Percentiles rank a stretch among this genome's conserved stretches.
Conservation (phyloP, 2,329 filamentous ascomycete genomes). For the Aspergillus sp. region DNA sequence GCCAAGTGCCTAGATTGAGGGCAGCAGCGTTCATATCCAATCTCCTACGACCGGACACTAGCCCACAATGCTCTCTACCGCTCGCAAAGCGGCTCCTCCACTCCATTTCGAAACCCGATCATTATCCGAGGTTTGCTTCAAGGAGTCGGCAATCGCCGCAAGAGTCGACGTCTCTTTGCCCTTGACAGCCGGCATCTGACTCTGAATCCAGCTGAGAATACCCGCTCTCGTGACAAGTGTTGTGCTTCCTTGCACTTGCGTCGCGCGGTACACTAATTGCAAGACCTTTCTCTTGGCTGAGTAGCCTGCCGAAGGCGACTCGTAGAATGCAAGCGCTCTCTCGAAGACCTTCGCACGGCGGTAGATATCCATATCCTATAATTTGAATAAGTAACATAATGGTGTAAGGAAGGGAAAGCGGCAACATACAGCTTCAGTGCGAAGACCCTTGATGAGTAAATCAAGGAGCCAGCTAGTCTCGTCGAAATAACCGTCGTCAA, state of each 20-base stretch:
- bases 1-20: neutral
- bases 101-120: constrained; percentile 70
- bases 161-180: constrained; percentile 43
- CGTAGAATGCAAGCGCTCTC: constrained; percentile 69
- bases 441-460: constrained; percentile 67
- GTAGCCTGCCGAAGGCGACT: constrained; percentile 64
- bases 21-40: constrained; percentile 5
- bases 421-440: constrained; percentile 54
- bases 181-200: constrained; percentile 57
- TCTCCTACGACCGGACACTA: neutral
- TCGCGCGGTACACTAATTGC: constrained; percentile 65
- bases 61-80: constrained; percentile 28
- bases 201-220: constrained; percentile 72
- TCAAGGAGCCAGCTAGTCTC: constrained; percentile 75
- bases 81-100: constrained; percentile 47
- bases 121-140: constrained; percentile 68
- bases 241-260: constrained; percentile 70
- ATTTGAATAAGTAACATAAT: constrained; percentile 15
- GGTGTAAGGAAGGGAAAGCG: neutral
- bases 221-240: constrained; percentile 79
- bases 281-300: constrained; percentile 65
- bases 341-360: constrained; percentile 69
- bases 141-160: constrained; percentile 58
- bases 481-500: constrained; percentile 71
- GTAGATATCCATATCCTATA: constrained; percentile 51